Evolutionary conservation across 768 basidiomycete genomes (phyloP).

Genomic region (Hydnum rufescens): DNA sequence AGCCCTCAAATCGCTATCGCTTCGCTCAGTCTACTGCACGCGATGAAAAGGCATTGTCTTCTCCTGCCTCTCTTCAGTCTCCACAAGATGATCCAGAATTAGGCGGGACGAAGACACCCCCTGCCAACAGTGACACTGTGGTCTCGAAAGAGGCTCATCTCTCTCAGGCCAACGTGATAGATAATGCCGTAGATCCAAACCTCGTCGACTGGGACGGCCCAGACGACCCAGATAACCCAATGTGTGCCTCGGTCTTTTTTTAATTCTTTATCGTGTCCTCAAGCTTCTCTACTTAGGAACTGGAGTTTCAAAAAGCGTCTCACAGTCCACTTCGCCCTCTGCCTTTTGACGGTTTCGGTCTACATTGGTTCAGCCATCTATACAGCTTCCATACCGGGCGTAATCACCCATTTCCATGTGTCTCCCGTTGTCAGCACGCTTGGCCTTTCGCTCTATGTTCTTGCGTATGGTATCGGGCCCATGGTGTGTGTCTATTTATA

Average conservation of each 20-base stretch:
- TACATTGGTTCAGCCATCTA: conserved; percentile 12
- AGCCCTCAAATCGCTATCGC: neutral
- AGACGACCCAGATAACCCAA: conserved; percentile 10
- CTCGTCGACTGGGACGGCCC: conserved; percentile 10
- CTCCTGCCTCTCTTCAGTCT: neutral
- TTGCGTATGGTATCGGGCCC: conserved; percentile 19
- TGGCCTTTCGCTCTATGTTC: conserved; percentile 20
- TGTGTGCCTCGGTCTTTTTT: too few species aligned
- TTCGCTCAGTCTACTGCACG: neutral
- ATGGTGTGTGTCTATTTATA: conserved; percentile 10
- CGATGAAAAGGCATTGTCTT: neutral
- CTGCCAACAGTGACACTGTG: neutral
- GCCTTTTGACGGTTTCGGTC: conserved; percentile 6
- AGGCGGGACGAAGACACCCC: neutral
- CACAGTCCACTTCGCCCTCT: neutral
- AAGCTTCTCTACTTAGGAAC: too few species aligned
- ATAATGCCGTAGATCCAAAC: neutral
- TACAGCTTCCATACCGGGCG: conserved; percentile 7
- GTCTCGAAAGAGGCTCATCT: too few species aligned
- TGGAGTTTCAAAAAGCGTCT: neutral
- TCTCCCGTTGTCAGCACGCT: too few species aligned
- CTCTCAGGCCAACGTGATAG: neutral
- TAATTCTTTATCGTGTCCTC: too few species aligned
- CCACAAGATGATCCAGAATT: neutral
- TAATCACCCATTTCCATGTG: too few species aligned